A percentile compares a stretch with the other conserved stretches of the same genome.
Evolutionary conservation across 176 grass and related monocot species (phyloP).

Genomic region (Lolium multiflorum): DNA sequence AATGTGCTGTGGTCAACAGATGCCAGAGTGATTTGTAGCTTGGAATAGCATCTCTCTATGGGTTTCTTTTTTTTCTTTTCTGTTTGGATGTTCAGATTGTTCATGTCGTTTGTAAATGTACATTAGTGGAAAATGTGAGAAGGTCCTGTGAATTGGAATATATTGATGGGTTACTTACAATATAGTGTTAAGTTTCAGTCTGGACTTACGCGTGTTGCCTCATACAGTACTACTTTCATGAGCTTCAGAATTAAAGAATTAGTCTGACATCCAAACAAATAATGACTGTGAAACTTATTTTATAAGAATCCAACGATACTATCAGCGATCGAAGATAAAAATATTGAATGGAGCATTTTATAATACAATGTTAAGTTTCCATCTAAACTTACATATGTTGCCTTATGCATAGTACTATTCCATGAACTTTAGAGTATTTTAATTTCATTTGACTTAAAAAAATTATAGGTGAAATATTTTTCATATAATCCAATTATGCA

Average conservation of each 20-base stretch:
- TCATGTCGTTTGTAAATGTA: conserved; percentile 48
- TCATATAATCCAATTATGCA: too few relatives aligned
- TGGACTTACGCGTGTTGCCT: background rate
- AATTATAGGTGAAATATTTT: too few relatives aligned
- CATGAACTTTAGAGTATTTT: too few relatives aligned
- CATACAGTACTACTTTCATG: background rate
- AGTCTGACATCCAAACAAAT: background rate
- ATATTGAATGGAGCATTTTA: background rate
- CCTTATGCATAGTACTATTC: background rate
- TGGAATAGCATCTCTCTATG: conserved; percentile 32
- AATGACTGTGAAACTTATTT: background rate
- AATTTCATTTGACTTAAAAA: too few relatives aligned
- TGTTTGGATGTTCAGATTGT: conserved; percentile 26
- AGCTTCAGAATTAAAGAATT: background rate
- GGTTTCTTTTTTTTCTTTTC: background rate
- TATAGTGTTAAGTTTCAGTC: background rate
- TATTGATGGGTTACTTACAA: conserved; percentile 3
- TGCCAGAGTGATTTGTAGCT: conserved; percentile 50
- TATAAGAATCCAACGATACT: background rate
- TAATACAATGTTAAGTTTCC: background rate
- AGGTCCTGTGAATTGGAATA: conserved; percentile 11
- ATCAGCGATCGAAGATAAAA: background rate
- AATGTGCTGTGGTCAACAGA: conserved; percentile 44
- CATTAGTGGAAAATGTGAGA: conserved; percentile 5
- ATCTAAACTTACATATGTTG: background rate